Conservation (phyloP, 2,329 filamentous ascomycete genomes). For the Hymenoscyphus fructigenus region DNA sequence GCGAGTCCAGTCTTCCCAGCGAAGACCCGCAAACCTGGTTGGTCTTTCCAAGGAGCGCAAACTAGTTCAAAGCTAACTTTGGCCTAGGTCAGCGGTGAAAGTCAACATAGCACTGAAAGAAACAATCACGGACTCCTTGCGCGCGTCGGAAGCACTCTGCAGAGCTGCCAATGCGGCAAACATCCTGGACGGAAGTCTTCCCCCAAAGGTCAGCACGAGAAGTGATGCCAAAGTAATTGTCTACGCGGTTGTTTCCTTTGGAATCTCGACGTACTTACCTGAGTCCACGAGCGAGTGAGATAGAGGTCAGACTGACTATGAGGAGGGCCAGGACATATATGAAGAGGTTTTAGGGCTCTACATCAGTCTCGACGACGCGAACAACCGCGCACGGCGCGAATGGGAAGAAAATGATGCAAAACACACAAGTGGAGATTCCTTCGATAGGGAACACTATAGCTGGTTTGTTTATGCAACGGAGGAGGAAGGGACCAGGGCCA, state of each 20-base stretch:
- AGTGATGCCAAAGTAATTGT: neutral
- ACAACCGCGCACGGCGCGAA: neutral
- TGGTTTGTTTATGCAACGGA: neutral
- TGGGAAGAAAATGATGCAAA: conserved; percentile 3
- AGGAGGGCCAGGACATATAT: neutral
- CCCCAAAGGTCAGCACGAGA: too few species aligned
- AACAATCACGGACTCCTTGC: too few species aligned
- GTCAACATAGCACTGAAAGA: too few species aligned
- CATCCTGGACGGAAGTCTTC: too few species aligned
- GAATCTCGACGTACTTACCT: neutral
- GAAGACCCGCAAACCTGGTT: too few species aligned
- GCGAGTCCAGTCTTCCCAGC: too few species aligned
- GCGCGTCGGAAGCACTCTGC: too few species aligned
- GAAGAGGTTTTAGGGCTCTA: conserved; percentile 1
- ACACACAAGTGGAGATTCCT: neutral
- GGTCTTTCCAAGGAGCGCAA: too few species aligned
- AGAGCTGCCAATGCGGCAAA: too few species aligned
- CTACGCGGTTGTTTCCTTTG: neutral
- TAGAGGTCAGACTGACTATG: neutral
- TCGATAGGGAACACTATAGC: neutral
- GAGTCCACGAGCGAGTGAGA: neutral
- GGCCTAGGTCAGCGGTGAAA: too few species aligned
- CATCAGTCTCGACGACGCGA: neutral
- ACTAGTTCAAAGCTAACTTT: too few species aligned
- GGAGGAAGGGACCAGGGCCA: neutral